phyloP scores from a whole-genome alignment of 78 protist genomes.

The Emiliania huxleyi region DNA sequence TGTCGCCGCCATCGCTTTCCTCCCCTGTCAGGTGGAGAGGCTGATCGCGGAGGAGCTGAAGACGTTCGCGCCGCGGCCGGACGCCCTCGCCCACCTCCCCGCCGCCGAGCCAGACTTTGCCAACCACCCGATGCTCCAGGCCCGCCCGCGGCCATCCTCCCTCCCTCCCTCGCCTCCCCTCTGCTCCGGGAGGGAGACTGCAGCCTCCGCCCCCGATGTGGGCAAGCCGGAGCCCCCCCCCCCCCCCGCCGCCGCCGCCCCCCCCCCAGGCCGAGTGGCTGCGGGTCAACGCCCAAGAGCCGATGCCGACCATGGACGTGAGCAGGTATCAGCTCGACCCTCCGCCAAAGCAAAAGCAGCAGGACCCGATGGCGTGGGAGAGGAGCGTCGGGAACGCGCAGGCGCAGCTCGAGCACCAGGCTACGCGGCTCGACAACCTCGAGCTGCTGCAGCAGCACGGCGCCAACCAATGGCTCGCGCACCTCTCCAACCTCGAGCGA shows the following conservation, averaged over 20 bases:
- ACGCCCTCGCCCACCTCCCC: background rate
- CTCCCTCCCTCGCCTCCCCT: no score
- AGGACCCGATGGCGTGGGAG: background rate
- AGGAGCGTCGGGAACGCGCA: background rate
- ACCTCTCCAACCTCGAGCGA: background rate
- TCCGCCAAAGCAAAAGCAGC: background rate
- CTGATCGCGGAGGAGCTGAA: background rate
- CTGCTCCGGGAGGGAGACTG: no score
- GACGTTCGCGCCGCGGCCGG: background rate
- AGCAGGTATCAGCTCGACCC: background rate
- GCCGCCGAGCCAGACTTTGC: background rate
- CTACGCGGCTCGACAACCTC: background rate
- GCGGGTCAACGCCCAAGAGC: background rate
- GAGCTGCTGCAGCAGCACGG: slow-evolving; percentile 6
- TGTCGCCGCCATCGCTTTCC: no score
- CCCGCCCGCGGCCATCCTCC: no score
- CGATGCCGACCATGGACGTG: background rate
- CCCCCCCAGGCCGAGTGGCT: background rate
- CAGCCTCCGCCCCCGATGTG: no score
- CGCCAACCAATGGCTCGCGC: background rate
- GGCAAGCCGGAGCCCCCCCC: no score
- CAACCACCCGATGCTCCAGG: background rate
- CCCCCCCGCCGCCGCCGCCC: no score
- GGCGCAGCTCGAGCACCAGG: background rate
- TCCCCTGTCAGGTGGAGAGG: background rate